Base-by-base conservation (phyloP, 1,284 basidiomycete species). In the Naganishia cerealis region DNA sequence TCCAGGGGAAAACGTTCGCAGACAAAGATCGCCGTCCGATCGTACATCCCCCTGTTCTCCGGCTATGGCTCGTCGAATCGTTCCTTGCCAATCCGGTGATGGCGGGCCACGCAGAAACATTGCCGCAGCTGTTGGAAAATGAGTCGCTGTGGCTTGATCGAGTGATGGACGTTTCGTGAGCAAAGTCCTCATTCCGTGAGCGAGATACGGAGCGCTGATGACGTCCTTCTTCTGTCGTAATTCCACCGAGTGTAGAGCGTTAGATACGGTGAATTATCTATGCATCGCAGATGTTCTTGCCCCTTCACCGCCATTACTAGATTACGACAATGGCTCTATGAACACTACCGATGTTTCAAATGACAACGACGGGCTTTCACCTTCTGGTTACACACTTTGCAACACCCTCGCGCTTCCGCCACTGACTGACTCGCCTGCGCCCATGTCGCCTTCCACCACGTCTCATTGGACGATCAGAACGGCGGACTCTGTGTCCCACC, bases 11-110 rank as follows among this genome's bases (percentile, higher is more conserved):
- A 24, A 55, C 53, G 1, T 65, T 65, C 39, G 42, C 62, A 18
- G 62, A 65, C n/a, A 65, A 65, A 40, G 62, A 65, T 16, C 62
- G 62, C 13, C 62, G 62, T 1, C 46, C 62, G 21, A 65, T 65
- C 62, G 54, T 55, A 12, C 62, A 40, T 7, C 52, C 62, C 2
- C 62, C 62, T 1, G 43, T 65, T 6, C 40, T 65, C 8, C 50
- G 52, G 1, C 39, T 65, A 16, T 55, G 54, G 52, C 24, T 65
- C n/a, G 52, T 56, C 26, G 42, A 65, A 18, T 62, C 59, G 18
- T 52, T n/a, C 12, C 48, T 50, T 4, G 40, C 15, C 9, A 38
- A 42, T 18, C 24, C 39, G 29, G 24, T 16, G 38, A 40, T 54
- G 40, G 29, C 62, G 0, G n/a, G 29, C 18, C 24, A 21, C n/a